Percentiles rank a stretch among this genome's conserved stretches.
Evolutionary conservation across 140 eudicot genomes (phyloP).

Genomic region (Bidens hawaiensis): DNA sequence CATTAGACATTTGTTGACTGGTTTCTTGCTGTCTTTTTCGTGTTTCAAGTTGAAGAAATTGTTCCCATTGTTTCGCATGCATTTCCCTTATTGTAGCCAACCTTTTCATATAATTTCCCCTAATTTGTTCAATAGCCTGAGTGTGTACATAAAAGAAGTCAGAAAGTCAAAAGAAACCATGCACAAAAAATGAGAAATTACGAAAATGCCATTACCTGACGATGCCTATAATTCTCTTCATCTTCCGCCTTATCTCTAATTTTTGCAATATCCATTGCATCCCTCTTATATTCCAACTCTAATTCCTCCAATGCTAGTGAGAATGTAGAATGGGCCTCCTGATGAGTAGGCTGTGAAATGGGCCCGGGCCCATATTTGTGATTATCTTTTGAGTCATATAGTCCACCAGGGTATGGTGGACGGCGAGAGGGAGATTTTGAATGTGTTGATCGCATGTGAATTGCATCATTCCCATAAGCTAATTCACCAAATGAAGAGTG

Average conservation of each 20-base stretch:
- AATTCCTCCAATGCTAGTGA: conserved; percentile 69
- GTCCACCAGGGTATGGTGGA: conserved; percentile 28
- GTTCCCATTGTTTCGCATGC: conserved; percentile 77
- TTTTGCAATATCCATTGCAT: conserved; percentile 59
- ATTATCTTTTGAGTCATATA: conserved; percentile 50
- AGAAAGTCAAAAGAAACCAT: too few species aligned
- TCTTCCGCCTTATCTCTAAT: conserved; percentile 78
- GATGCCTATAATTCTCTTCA: conserved; percentile 77
- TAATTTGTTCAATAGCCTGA: conserved; percentile 56
- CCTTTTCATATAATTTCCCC: conserved; percentile 56
- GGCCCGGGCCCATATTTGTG: conserved; percentile 46
- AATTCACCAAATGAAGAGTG: conserved; percentile 73
- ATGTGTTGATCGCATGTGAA: conserved; percentile 57
- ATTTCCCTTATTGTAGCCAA: conserved; percentile 38
- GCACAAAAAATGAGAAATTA: not conserved
- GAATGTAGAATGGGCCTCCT: conserved; percentile 28
- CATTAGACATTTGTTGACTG: conserved; percentile 38
- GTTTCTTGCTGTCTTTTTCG: conserved; percentile 53
- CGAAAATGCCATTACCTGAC: conserved; percentile 47
- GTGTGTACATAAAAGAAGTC: not conserved
- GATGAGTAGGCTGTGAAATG: conserved; percentile 35
- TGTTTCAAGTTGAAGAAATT: conserved; percentile 60
- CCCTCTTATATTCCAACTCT: conserved; percentile 68
- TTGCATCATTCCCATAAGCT: conserved; percentile 89
- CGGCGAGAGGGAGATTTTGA: conserved; percentile 68